Evolutionary conservation across 23 red algal genomes (phyloP), one percentile per base, ranked within the genome.

Genomic region (Gracilaria gracilis): DNA sequence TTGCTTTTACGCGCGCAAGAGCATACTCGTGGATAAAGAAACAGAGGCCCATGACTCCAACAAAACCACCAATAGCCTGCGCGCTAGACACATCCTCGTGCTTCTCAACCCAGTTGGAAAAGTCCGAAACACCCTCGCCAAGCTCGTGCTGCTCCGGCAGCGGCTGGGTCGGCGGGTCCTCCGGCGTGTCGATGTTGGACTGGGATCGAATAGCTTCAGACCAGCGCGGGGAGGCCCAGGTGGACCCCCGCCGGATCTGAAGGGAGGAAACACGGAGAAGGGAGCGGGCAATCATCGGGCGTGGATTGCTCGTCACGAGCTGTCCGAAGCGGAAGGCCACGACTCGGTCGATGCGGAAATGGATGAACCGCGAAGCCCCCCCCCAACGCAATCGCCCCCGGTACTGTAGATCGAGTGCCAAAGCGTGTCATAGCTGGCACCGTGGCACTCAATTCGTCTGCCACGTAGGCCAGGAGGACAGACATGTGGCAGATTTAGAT

Each of bases 31-130:
- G 82, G 23, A 93, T 35, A 28, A 42, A 73, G 73, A 67, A 85
- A 50, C 64, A 82, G 27, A 96, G 7, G 1, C 81, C 81, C 81
- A 92, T 47, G 9, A 85, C 65, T 17, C 48, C 21, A 12, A 50
- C 87, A 13, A 91, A 70, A 31, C 95, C 95, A 17, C 39, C 61
- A 17, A 86, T 16, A 6, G 89, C 95, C 51, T 92, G 73, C 11
- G 29, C 54, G 24, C 44, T 27, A 21, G 81, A 89, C 49, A 85
- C 91, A 57, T 96, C 95, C 38, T 87, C 72, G 62, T 96, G 83
- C 40, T 87, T 88, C 55, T 96, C 95, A 16, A 96, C 71, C 57
- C 61, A 96, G 88, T 96, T 96, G 57, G 79, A 88, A 73, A 96
- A 96, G 84, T 96, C 95, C 49, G 82, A 83, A 2, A 71, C 67